Evolutionary conservation across 2,329 filamentous ascomycete species (phyloP), one percentile per base, ranked within the genome.

Genomic region (Diaporthe sp.): DNA sequence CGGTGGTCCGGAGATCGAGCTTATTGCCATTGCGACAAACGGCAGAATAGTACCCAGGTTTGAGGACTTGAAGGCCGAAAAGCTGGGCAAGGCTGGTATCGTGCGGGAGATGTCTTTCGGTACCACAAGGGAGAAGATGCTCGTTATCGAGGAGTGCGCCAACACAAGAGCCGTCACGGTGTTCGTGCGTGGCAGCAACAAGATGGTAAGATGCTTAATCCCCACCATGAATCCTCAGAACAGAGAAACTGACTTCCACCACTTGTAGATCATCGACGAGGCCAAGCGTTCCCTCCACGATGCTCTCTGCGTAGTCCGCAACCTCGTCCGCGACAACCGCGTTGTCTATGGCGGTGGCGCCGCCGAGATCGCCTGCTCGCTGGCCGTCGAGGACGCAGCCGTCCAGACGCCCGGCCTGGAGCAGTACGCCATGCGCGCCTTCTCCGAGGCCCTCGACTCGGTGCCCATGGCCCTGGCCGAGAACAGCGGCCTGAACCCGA

Each of bases 351-450:
- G 97, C 79, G 97, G 97, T 81, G 97, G 97, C 85, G 95, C 97
- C 42, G 96, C 97, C 65, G 97, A 99, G 85, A 97, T 99, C 83
- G 96, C 97, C 77, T 99, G 97, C 89, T 98, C 95, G 31, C 88
- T 99, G 73, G 97, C 97, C 4, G 96, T 99, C 61, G 96, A 98
- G 85, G 96, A 98, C 81, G 96, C 95, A 37, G 96, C 96, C 58
- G 93, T 96, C 82, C 95, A 98, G 92, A 98, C 95, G 71, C 95
- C 96, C 34, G 97, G 97, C n/a, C 91, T 99, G 53, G 96, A 98
- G 87, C 97, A 99, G 86, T 99, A 99, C 85, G 96, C 96, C 79
- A 99, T 99, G 96, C 94, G 97, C 77, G 97, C 97, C 34, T 99
- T 99, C 83, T 92, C 97, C 77, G 96, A 98, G 85, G 97, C 97